Percentiles rank a stretch among this genome's conserved stretches.
These are phyloP conservation scores for Hypoxylon crocopeplum DNA, from an alignment of 495 filamentous ascomycete species.

Conservation along the genomic window DNA sequence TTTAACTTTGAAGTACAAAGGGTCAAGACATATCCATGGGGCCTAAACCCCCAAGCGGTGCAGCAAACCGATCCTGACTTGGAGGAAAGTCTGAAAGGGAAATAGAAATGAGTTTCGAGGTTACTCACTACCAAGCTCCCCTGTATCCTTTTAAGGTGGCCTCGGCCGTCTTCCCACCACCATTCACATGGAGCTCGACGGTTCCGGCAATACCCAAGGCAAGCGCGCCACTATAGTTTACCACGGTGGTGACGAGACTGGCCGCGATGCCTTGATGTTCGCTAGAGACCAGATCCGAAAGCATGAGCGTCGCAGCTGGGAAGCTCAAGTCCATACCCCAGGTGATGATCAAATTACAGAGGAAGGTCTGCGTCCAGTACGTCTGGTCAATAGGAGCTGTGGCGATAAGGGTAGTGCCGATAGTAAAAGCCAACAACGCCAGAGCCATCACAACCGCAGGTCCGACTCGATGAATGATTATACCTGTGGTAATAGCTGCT, in stretches of 20 bases:
- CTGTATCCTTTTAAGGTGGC: slow-evolving; percentile 50
- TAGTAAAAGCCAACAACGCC: slow-evolving; percentile 58
- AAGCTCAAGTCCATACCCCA: slow-evolving; percentile 64
- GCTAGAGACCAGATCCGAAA: slow-evolving; percentile 51
- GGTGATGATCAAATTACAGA: slow-evolving; percentile 56
- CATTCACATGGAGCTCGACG: slow-evolving; percentile 48
- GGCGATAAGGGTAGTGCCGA: slow-evolving; percentile 56
- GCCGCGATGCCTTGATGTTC: slow-evolving; percentile 55
- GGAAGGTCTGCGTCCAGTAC: slow-evolving; percentile 56
- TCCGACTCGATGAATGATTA: slow-evolving; percentile 54
- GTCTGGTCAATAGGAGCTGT: slow-evolving; percentile 58
- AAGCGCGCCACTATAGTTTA: slow-evolving; percentile 55
- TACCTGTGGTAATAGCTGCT: slow-evolving; percentile 60
- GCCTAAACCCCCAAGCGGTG: not conserved
- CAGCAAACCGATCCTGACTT: not conserved
- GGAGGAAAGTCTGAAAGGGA: not conserved
- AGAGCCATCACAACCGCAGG: slow-evolving; percentile 59
- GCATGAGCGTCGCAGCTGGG: slow-evolving; percentile 50
- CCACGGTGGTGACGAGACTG: slow-evolving; percentile 53
- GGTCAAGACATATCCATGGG: no score
- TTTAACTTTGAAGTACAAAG: not conserved
- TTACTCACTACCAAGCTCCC: slow-evolving; percentile 45
- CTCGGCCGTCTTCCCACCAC: slow-evolving; percentile 39
- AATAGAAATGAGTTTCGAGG: not conserved
- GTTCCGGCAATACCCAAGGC: slow-evolving; percentile 59